Percentiles rank a stretch among this genome's conserved stretches.
phyloP scores from a whole-genome alignment of 2,329 filamentous ascomycete genomes.

The Ophiostoma sp. region DNA sequence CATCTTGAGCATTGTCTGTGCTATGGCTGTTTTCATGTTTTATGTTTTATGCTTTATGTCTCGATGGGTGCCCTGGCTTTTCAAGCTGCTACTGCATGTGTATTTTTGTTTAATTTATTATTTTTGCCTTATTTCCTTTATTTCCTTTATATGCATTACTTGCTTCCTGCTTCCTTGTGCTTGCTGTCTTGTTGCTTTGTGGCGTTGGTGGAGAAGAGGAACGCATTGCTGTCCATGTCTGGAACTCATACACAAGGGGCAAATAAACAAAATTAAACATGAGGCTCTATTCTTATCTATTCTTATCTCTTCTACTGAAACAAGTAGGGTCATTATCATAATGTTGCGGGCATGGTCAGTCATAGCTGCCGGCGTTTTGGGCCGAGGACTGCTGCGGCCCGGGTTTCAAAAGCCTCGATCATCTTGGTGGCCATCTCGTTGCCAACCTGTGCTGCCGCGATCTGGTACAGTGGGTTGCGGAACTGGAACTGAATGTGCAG shows the following conservation, averaged over 20 bases:
- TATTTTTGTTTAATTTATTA: neutral
- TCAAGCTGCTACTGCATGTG: neutral
- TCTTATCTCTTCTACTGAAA: neutral
- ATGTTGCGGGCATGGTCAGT: neutral
- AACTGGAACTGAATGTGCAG: constrained; percentile 79
- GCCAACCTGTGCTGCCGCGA: constrained; percentile 73
- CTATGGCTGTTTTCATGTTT: neutral
- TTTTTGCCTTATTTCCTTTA: neutral
- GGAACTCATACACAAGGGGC: neutral
- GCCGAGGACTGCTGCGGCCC: constrained; percentile 54
- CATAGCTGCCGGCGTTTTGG: neutral
- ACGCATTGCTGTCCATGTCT: neutral
- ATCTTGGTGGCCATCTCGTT: constrained; percentile 80
- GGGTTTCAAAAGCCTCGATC: constrained; percentile 87
- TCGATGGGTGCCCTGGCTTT: neutral
- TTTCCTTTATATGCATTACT: no score
- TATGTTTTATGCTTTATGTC: neutral
- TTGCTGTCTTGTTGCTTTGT: constrained; percentile 9
- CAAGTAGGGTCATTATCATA: constrained; percentile 2
- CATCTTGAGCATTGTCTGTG: neutral
- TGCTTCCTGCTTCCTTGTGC: neutral
- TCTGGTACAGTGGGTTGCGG: constrained; percentile 78
- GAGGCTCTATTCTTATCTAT: neutral
- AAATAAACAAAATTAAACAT: neutral
- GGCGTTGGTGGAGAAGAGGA: neutral